These are phyloP conservation scores for Cladorrhinum sp. DNA, from an alignment of 2,329 filamentous ascomycete genomes.

Conservation along the genomic window DNA sequence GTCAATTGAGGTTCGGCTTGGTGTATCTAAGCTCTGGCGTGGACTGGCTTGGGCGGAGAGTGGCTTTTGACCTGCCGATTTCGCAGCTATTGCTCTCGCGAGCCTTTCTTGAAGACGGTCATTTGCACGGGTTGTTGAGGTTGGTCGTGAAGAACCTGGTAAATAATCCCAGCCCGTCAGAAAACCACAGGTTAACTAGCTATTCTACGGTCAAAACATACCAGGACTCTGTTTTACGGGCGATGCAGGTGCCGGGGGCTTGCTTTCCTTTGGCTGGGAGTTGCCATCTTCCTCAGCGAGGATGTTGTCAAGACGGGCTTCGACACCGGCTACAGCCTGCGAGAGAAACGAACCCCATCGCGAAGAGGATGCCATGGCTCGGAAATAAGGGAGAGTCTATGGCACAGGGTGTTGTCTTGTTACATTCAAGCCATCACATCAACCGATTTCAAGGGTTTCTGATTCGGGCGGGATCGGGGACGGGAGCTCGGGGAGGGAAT, in stretches of 20 bases:
- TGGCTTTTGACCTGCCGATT: slow-evolving; percentile 46
- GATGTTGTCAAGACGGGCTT: slow-evolving; percentile 88
- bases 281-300: slow-evolving; percentile 72
- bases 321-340: slow-evolving; percentile 88
- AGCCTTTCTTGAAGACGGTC: slow-evolving; percentile 86
- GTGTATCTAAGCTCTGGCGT: slow-evolving; percentile 40
- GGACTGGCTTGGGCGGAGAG: slow-evolving; percentile 40
- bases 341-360: slow-evolving; percentile 81
- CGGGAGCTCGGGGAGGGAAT: neutral
- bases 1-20: slow-evolving; percentile 33
- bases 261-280: slow-evolving; percentile 30
- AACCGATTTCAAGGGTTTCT: neutral
- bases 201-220: slow-evolving; percentile 21
- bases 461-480: neutral
- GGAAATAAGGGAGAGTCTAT: neutral
- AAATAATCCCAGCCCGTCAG: slow-evolving; percentile 21
- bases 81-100: slow-evolving; percentile 80
- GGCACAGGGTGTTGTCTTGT: slow-evolving; percentile 4
- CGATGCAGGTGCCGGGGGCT: slow-evolving; percentile 29
- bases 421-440: slow-evolving; percentile 15
- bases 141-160: slow-evolving; percentile 57
- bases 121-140: slow-evolving; percentile 62
- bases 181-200: slow-evolving; percentile 12
- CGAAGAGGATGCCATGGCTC: slow-evolving; percentile 46
- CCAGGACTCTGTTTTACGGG: slow-evolving; percentile 36